phyloP scores from a whole-genome alignment of 179 eudicot genomes.

The Silene noctiflora region DNA sequence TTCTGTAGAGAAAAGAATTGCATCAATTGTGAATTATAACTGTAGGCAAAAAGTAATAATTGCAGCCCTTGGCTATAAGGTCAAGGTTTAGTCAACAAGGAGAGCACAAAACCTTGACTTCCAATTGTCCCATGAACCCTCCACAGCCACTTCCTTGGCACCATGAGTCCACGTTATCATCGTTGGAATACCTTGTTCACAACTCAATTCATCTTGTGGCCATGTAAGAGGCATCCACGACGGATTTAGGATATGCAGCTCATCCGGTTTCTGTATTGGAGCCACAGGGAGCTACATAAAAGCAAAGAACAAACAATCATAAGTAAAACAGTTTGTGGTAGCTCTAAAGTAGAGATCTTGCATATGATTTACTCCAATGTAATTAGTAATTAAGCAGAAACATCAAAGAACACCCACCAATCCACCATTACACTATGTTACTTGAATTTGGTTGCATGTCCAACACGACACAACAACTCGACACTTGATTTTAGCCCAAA shows the following conservation, averaged over 20 bases:
- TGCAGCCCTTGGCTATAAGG: not conserved
- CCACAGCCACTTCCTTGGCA: constrained; percentile 71
- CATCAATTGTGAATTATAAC: not conserved
- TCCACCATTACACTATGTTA: not conserved
- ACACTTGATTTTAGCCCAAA: too few species aligned
- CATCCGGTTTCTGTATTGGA: constrained; percentile 69
- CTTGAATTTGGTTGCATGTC: too few species aligned
- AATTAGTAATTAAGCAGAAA: not conserved
- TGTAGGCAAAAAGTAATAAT: not conserved
- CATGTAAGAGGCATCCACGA: constrained; percentile 54
- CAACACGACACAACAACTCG: too few species aligned
- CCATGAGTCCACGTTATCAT: constrained; percentile 76
- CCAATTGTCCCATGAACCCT: constrained; percentile 98
- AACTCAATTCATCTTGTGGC: constrained; percentile 39
- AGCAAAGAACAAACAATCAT: not conserved
- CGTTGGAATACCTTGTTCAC: constrained; percentile 61
- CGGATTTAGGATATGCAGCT: constrained; percentile 44
- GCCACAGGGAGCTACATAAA: constrained; percentile 56
- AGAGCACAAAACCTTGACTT: constrained; percentile 50
- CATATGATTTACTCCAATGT: not conserved
- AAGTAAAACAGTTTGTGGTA: not conserved
- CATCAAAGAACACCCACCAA: too few species aligned
- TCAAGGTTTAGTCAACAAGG: not conserved
- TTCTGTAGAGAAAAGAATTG: constrained; percentile 37
- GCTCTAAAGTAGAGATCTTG: not conserved